Percentiles rank a stretch among this genome's conserved stretches.
phyloP scores from a whole-genome alignment of 331 rosid genomes.

The Pyracantha coccinea region DNA sequence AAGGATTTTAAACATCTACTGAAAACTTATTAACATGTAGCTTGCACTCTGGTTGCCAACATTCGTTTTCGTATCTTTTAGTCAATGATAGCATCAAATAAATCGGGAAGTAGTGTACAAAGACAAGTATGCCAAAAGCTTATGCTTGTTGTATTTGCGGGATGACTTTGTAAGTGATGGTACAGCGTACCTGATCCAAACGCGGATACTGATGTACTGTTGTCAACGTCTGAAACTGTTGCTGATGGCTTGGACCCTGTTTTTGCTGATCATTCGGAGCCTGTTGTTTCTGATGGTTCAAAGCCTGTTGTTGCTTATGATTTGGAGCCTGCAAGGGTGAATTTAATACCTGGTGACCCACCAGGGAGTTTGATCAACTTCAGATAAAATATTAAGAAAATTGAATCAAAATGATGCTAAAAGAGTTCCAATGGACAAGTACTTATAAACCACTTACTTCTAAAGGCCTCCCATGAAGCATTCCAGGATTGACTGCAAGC shows the following conservation, averaged over 20 bases:
- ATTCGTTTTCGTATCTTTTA: not conserved
- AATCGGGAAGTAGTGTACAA: not conserved
- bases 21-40: not conserved
- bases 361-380: conserved; percentile 1
- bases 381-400: not conserved
- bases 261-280: too few relatives aligned
- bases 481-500: conserved; percentile 14
- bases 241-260: conserved; percentile 21
- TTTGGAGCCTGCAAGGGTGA: conserved; percentile 32
- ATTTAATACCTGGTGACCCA: conserved; percentile 13
- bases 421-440: conserved; percentile 7
- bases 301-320: not conserved
- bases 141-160: not conserved
- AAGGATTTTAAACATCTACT: not conserved
- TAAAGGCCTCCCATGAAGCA: conserved; percentile 21
- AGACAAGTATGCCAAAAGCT: not conserved
- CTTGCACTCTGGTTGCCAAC: not conserved
- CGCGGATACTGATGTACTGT: conserved; percentile 24
- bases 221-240: conserved; percentile 11
- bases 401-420: not conserved
- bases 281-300: too few relatives aligned
- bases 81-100: not conserved
- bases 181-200: conserved; percentile 15
- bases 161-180: not conserved
- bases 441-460: conserved; percentile 26